Percentiles rank a stretch among this genome's conserved stretches.
These are phyloP conservation scores for Aureobasidium leucospermi DNA, from an alignment of 2,329 filamentous ascomycete genomes.

Conservation along the genomic window DNA sequence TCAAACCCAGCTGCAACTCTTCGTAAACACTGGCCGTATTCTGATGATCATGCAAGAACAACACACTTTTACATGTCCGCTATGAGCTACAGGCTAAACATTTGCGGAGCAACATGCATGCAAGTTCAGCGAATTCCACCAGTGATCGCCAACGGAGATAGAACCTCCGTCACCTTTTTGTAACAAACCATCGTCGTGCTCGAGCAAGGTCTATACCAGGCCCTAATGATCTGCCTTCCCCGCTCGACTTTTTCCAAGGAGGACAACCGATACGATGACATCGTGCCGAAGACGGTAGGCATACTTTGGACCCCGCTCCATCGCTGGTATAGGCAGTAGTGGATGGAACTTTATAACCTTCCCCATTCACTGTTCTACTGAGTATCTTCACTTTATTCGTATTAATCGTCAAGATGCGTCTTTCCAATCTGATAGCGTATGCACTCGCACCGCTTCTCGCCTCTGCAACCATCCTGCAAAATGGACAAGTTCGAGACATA, in stretches of 20 bases:
- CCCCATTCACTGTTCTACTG: too few relatives aligned
- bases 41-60: background rate
- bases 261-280: background rate
- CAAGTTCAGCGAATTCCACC: background rate
- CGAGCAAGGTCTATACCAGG: background rate
- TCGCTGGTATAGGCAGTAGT: background rate
- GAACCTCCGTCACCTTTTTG: background rate
- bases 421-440: background rate
- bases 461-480: constrained; percentile 33
- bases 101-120: background rate
- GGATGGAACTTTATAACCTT: background rate
- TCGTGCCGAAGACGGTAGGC: background rate
- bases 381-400: background rate
- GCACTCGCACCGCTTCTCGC: constrained; percentile 12
- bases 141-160: background rate
- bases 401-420: background rate
- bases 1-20: too few relatives aligned
- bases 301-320: background rate
- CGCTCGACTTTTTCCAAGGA: background rate
- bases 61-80: background rate
- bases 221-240: background rate
- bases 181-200: background rate
- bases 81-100: background rate
- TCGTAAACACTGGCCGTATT: too few relatives aligned
- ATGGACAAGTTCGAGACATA: constrained; percentile 34